Evolutionary conservation across 2,329 filamentous ascomycete species (phyloP), one percentile per base, ranked within the genome.

Genomic region (Leptographium galeiforme): DNA sequence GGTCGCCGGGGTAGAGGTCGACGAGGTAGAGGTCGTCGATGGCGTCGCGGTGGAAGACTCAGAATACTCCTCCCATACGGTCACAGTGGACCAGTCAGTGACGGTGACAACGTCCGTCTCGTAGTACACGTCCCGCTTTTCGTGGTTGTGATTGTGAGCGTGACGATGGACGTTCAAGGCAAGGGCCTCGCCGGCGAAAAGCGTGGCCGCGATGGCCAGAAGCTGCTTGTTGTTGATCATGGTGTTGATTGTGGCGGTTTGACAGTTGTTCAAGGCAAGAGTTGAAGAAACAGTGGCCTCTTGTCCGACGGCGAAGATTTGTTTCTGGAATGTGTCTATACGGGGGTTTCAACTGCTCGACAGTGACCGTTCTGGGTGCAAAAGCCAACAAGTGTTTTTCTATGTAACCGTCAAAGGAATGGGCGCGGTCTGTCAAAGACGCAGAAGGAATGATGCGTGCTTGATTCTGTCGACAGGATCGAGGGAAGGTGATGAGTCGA

Each of bases 401-500:
- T 25, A 25, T 25, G 25, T 36, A 41, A 18, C 19, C 6, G 7
- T 10, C 25, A 45, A 52, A 54, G 40, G 43, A 55, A 39, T 36
- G 49, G 57, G 57, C 61, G 68, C 67, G 57, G 68, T 75, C 74
- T 77, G 61, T 77, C 73, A 75, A 77, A 76, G 74, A 76, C 70
- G 67, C 71, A 64, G 63, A 68, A 67, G 57, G 65, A 65, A 64
- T 70, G 66, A 67, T 69, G 65, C 63, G 63, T 62, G 53, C 57
- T 60, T 61, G 59, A 52, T 54, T 48, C 58, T 60, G 56, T 60
- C 57, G 59, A 58, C 56, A 58, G 51, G 36, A 34, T 50, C 39
- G 46, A 46, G 49, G 47, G 36, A 49, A 40, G 49, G 40, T 13
- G 51, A 38, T 10, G 12, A 46, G 45, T 45, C 56, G 53, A 59